Conservation (phyloP, 768 basidiomycete species). For the Candolleomyces aberdarensis region DNA sequence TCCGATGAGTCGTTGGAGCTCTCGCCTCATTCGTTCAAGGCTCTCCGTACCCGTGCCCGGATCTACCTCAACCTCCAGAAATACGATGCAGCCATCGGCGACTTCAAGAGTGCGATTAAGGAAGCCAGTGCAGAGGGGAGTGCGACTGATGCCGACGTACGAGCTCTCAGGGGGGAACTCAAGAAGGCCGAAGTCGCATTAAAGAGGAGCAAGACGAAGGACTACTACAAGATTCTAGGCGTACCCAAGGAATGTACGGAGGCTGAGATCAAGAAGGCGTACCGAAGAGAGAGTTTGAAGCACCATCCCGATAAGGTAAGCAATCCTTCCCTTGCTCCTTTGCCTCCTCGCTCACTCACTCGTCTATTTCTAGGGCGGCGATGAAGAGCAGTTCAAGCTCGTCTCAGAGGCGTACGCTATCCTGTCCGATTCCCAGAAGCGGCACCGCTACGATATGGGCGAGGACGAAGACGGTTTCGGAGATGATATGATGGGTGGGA, state of each 20-base stretch:
- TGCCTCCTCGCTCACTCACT: neutral
- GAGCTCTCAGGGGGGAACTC: constrained; percentile 60
- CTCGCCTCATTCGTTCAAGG: constrained; percentile 68
- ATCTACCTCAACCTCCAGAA: constrained; percentile 72
- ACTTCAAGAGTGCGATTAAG: constrained; percentile 80
- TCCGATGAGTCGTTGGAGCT: too few species aligned
- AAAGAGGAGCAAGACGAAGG: constrained; percentile 88
- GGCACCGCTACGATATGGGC: constrained; percentile 77
- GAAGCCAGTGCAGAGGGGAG: constrained; percentile 62
- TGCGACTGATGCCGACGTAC: constrained; percentile 54
- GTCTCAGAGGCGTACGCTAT: constrained; percentile 80
- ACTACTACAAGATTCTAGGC: constrained; percentile 81
- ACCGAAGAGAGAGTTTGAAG: constrained; percentile 80
- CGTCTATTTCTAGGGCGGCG: constrained; percentile 61
- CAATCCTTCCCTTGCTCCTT: constrained; percentile 7
- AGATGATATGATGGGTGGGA: constrained; percentile 42
- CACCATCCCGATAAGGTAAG: constrained; percentile 83
- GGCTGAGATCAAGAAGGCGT: constrained; percentile 85
- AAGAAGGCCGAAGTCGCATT: constrained; percentile 79
- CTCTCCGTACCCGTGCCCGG: constrained; percentile 81
- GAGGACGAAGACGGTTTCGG: constrained; percentile 68
- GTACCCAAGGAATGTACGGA: constrained; percentile 61
- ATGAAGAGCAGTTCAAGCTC: constrained; percentile 95
- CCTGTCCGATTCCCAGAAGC: constrained; percentile 70
- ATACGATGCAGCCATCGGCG: constrained; percentile 65